These are phyloP conservation scores for Serendipita vermifera DNA, from an alignment of 768 basidiomycete species.

Conservation along the genomic window DNA sequence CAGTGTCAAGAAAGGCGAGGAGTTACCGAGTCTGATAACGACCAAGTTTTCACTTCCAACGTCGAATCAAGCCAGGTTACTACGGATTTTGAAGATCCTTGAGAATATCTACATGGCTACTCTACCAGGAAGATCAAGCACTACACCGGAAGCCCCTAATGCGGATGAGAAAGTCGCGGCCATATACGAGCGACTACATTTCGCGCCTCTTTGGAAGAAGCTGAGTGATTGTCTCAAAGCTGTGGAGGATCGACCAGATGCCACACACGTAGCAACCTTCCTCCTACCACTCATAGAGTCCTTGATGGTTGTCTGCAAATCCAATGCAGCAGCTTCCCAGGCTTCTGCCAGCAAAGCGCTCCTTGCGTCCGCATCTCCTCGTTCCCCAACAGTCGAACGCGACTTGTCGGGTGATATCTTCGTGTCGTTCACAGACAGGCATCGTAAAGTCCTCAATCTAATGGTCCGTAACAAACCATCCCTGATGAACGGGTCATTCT, in stretches of 20 bases:
- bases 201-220: slow-evolving; percentile 75
- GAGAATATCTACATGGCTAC: slow-evolving; percentile 83
- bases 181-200: slow-evolving; percentile 87
- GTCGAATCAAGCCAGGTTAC: slow-evolving; percentile 89
- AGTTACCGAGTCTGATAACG: slow-evolving; percentile 54
- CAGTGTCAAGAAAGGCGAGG: slow-evolving; percentile 36
- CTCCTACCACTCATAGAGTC: slow-evolving; percentile 90
- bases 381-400: slow-evolving; percentile 18
- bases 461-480: slow-evolving; percentile 99
- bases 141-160: slow-evolving; percentile 20
- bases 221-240: slow-evolving; percentile 79
- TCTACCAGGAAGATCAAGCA: slow-evolving; percentile 25
- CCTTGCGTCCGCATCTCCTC: slow-evolving; percentile 55
- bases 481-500: slow-evolving; percentile 96
- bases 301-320: slow-evolving; percentile 97
- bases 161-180: slow-evolving; percentile 63
- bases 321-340: slow-evolving; percentile 57
- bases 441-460: slow-evolving; percentile 85
- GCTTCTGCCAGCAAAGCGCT: slow-evolving; percentile 37
- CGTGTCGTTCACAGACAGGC: slow-evolving; percentile 82
- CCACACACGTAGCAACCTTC: slow-evolving; percentile 82
- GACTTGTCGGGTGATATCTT: slow-evolving; percentile 86
- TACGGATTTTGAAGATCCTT: slow-evolving; percentile 91
- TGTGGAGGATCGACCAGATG: slow-evolving; percentile 66
- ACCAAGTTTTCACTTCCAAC: slow-evolving; percentile 89